Base-by-base conservation (phyloP, 2,329 filamentous ascomycete species). In the Hymenoscyphus salicellus region DNA sequence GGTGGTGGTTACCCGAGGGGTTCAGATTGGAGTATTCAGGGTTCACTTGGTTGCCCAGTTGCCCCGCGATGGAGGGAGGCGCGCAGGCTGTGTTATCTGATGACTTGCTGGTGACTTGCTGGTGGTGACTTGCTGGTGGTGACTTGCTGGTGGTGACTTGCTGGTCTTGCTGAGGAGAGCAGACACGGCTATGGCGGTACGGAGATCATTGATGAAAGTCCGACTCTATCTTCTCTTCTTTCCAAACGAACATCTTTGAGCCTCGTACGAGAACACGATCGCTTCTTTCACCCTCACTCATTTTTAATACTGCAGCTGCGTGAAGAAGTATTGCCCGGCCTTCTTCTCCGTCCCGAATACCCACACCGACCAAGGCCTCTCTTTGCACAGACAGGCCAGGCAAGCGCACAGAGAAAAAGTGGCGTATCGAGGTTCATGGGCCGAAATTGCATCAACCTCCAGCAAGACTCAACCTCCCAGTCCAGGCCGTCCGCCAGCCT, bases 1-100 rank as follows among this genome's bases (percentile, higher is more conserved):
- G 41, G 16, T 43, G 41, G 43, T 49, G 43, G 43, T 49, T 49
- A 49, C 20, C 46, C 43, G 46, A 52, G 46, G 46, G 46, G 46
- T 52, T 52, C 20, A 52, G 46, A 49, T 26, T 49, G 20, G 2
- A 46, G 32, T 8, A 33, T 5, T 33, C n/a, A n/a, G n/a, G n/a
- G n/a, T n/a, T n/a, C n/a, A n/a, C n/a, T n/a, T 23, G 6, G 43
- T 7, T 23, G 43, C n/a, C n/a, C 23, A 7, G 7, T 46, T 26
- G 46, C 46, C 46, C 46, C 46, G 46, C 46, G 46, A 52, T 52
- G 46, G 20, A 14, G 11, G 46, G 20, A 26, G 14, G 46, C 10
- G 46, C 46, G 20, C 26, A 52, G 46, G 46, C 46, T 52, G 20
- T 23, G 46, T 23, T 52, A 52, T 52, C 46, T 52, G 46, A 52